Evolutionary conservation across 331 rosid species (phyloP).

Genomic region (Phaseolus coccineus): DNA sequence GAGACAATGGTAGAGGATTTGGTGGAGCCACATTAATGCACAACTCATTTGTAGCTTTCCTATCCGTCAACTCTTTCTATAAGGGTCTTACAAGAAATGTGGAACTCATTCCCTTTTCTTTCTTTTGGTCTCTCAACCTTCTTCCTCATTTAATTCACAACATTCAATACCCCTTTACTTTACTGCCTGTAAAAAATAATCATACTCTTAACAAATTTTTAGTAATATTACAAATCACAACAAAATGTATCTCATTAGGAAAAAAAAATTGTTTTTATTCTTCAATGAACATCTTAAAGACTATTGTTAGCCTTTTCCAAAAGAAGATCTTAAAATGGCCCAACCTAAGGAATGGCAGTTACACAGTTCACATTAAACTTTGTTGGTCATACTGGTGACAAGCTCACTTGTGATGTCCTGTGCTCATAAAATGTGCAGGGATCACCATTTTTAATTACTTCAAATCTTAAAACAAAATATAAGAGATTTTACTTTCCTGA

Average conservation of each 20-base stretch:
- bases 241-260: too few species aligned
- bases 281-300: too few species aligned
- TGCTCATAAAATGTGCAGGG: neutral
- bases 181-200: too few species aligned
- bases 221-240: neutral
- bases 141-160: neutral
- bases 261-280: too few species aligned
- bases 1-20: constrained; percentile 91
- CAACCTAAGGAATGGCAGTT: constrained; percentile 44
- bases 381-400: constrained; percentile 49
- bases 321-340: neutral
- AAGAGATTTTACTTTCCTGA: too few species aligned
- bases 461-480: too few species aligned
- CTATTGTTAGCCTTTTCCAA: neutral
- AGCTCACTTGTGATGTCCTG: constrained; percentile 30
- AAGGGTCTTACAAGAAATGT: constrained; percentile 36
- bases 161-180: neutral
- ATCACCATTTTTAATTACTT: too few species aligned
- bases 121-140: too few species aligned
- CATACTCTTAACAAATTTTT: too few species aligned
- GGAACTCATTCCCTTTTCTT: constrained; percentile 7
- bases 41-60: constrained; percentile 65
- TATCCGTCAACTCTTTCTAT: constrained; percentile 46
- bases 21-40: constrained; percentile 96
- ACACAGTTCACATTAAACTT: constrained; percentile 38